A percentile compares a stretch with the other conserved stretches of the same genome.
These are phyloP conservation scores for Blastocrithidia nonstop DNA, from an alignment of 208 protist species.

Conservation along the genomic window DNA sequence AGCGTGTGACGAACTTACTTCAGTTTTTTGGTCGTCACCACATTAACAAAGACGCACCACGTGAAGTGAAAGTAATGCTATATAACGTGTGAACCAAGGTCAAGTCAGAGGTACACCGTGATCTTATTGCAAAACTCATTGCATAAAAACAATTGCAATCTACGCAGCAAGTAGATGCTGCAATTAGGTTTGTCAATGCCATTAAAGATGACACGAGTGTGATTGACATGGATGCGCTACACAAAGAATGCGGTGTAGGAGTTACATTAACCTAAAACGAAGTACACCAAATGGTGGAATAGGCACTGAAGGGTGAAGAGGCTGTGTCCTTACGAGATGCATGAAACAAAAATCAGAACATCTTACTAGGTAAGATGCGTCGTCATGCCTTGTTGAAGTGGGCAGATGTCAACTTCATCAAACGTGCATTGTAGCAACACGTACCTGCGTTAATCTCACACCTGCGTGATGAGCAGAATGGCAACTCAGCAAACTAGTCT, in stretches of 20 bases:
- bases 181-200: conserved; percentile 58
- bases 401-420: conserved; percentile 54
- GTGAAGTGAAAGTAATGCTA: conserved; percentile 77
- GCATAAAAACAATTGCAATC: conserved; percentile 41
- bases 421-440: conserved; percentile 32
- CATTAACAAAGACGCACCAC: conserved; percentile 24
- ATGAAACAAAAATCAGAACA: conserved; percentile 73
- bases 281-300: conserved; percentile 21
- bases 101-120: conserved; percentile 52
- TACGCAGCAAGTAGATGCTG: conserved; percentile 78
- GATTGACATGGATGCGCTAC: conserved; percentile 27
- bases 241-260: conserved; percentile 66
- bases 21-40: conserved; percentile 45
- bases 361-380: conserved; percentile 72
- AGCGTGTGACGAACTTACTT: conserved; percentile 70
- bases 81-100: conserved; percentile 77
- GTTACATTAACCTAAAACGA: conserved; percentile 38
- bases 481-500: conserved; percentile 1
- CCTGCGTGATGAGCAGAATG: conserved; percentile 13
- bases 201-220: conserved; percentile 9
- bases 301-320: conserved; percentile 38
- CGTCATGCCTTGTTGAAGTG: conserved; percentile 50
- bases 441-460: conserved; percentile 49
- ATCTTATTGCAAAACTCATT: conserved; percentile 43
- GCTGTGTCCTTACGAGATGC: conserved; percentile 24